Conservation (phyloP, 345 rosid species). For the Ceriops zippeliana region DNA sequence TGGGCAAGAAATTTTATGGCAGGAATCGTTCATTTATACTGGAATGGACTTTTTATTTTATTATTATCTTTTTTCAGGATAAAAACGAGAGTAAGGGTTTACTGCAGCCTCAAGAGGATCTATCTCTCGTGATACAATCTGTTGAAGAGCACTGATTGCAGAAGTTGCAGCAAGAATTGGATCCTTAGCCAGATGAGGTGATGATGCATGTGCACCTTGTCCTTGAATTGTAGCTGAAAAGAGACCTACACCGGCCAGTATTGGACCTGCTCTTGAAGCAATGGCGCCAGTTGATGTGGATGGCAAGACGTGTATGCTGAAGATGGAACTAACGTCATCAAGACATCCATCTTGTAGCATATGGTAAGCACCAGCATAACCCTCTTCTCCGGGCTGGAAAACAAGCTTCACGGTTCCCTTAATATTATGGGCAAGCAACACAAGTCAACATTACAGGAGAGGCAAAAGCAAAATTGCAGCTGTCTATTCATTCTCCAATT, state of each 20-base stretch:
- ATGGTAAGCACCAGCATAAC: slow-evolving; percentile 64
- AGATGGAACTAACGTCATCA: slow-evolving; percentile 51
- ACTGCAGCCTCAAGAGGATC: slow-evolving; percentile 70
- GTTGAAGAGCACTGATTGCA: slow-evolving; percentile 60
- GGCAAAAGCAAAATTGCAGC: background rate
- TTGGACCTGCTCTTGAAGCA: slow-evolving; percentile 54
- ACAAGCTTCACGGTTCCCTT: slow-evolving; percentile 76
- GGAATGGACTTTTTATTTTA: background rate
- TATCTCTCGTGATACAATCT: slow-evolving; percentile 69
- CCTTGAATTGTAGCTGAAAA: slow-evolving; percentile 52
- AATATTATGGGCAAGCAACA: background rate
- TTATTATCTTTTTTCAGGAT: background rate
- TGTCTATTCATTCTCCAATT: background rate
- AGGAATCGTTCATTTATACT: background rate
- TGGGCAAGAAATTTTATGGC: background rate
- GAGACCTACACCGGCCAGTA: slow-evolving; percentile 59
- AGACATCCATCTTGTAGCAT: slow-evolving; percentile 61
- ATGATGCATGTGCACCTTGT: slow-evolving; percentile 62
- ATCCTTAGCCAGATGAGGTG: slow-evolving; percentile 50
- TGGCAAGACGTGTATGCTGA: slow-evolving; percentile 61
- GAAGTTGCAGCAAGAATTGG: slow-evolving; percentile 69
- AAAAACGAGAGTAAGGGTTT: slow-evolving; percentile 9
- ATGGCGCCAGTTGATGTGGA: slow-evolving; percentile 43
- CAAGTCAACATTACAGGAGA: background rate
- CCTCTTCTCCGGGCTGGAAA: slow-evolving; percentile 85